These are phyloP conservation scores for Lipomyces yamanashiensis DNA, from an alignment of 805 yeast species.

Conservation along the genomic window DNA sequence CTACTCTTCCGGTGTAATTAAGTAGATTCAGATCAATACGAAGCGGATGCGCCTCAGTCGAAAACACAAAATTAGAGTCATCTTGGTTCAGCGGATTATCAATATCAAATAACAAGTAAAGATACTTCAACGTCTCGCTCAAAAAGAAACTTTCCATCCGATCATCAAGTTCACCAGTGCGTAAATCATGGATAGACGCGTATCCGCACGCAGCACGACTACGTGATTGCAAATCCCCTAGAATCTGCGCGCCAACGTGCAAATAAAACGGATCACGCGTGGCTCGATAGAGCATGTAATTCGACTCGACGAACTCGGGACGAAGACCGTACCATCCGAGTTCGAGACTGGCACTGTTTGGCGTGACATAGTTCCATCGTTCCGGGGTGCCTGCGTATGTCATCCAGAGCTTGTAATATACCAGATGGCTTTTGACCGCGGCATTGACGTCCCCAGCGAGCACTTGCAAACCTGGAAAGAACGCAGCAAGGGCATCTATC, in stretches of 20 bases:
- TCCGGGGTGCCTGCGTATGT: slow-evolving; percentile 83
- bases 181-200: slow-evolving; percentile 71
- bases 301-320: slow-evolving; percentile 90
- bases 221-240: slow-evolving; percentile 57
- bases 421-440: slow-evolving; percentile 64
- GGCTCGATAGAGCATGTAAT: slow-evolving; percentile 80
- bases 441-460: slow-evolving; percentile 72
- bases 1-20: slow-evolving; percentile 1
- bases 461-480: slow-evolving; percentile 85
- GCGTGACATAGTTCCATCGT: slow-evolving; percentile 64
- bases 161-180: slow-evolving; percentile 66
- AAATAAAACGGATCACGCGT: slow-evolving; percentile 85
- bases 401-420: slow-evolving; percentile 78
- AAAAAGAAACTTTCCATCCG: slow-evolving; percentile 91
- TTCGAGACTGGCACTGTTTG: slow-evolving; percentile 36
- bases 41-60: slow-evolving; percentile 92
- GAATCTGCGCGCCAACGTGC: slow-evolving; percentile 69
- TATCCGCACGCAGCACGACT: slow-evolving; percentile 77
- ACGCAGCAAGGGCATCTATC: slow-evolving; percentile 87
- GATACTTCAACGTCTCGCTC: slow-evolving; percentile 84
- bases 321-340: slow-evolving; percentile 81
- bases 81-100: slow-evolving; percentile 56
- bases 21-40: slow-evolving; percentile 59
- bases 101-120: slow-evolving; percentile 77
- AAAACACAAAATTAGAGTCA: slow-evolving; percentile 56